Percentiles rank a stretch among this genome's conserved stretches.
Conservation (phyloP, 1,139 yeast species). For the Magnusiomyces ingens region DNA sequence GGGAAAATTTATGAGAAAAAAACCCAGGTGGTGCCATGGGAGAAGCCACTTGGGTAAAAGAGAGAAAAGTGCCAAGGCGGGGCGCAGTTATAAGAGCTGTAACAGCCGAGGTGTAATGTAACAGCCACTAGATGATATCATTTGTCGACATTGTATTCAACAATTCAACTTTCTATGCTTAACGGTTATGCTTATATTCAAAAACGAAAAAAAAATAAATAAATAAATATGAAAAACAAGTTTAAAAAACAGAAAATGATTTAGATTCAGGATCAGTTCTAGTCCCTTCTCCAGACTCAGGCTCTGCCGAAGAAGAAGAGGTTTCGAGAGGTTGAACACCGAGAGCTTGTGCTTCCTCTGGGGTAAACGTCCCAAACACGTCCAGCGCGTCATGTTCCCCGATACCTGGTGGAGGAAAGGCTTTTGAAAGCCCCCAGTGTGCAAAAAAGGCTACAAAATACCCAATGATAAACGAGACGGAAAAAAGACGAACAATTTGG, state of each 20-base stretch:
- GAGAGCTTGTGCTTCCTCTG: conserved; percentile 1
- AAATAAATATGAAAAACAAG: neutral
- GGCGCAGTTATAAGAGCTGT: no score
- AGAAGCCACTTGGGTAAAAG: no score
- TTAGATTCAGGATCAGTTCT: no score
- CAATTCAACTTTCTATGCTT: neutral
- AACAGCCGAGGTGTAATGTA: no score
- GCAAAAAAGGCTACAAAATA: conserved; percentile 37
- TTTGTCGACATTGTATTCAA: no score
- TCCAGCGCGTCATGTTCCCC: conserved; percentile 36
- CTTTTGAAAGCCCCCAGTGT: conserved; percentile 33
- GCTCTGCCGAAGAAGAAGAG: no score
- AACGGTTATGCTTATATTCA: neutral
- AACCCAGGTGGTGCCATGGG: no score
- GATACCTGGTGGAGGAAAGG: conserved; percentile 36
- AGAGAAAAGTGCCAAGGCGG: no score
- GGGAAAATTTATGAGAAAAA: no score
- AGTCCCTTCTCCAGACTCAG: no score
- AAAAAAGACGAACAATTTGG: conserved; percentile 23
- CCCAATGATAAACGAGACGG: conserved; percentile 29
- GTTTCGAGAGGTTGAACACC: conserved; percentile 4
- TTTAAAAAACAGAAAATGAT: neutral
- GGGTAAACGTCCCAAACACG: conserved; percentile 34
- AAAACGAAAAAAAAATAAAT: neutral
- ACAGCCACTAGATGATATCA: no score